Base-by-base conservation (phyloP, 1,139 yeast species). In the Geotrichum klebahnii region DNA sequence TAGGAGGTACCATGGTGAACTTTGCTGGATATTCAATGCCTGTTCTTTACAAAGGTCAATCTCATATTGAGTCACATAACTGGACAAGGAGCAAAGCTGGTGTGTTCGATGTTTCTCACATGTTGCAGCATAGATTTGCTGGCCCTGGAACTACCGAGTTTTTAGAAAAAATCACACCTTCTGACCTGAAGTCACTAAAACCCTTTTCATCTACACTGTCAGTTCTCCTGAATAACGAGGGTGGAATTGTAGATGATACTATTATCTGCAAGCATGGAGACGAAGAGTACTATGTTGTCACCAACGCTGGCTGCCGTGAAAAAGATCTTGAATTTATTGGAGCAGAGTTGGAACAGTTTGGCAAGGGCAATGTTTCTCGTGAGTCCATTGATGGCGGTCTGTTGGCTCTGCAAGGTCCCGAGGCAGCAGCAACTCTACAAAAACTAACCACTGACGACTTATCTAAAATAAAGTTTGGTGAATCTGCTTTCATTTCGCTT, bases 1-100 rank as follows among this genome's bases (percentile, higher is more conserved):
- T 81, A 46, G 92, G 90, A 4, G 98, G 90, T 12, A 89, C 86
- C 55, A 83, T 92, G 84, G 97, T 89, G 2, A 95, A 92, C 38
- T 92, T 87, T 69, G 97, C 97, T 24, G 97, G 97, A 16, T 92
- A 79, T 64, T 80, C 83, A 47, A 90, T 92, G 97, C 98, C 98
- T 1, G 90, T 92, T 10, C 70, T 88, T 44, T 92, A 90, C 72
- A 77, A 80, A 59, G 81, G 76, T 19, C 96, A 87, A 68, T 70
- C 88, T 3, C 97, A 90, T 67, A 81, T 88, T 44, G 95, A 89
- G 55, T 89, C 97, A 1, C 98, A 92, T 71, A 78, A 84, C 56
- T 92, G 97, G 97, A 95, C 92, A 0, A 80, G 98, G 66, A 65
- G 74, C 31, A 79, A 85, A 56, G 92, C 90, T 44, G 98, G 98